A percentile compares a stretch with the other conserved stretches of the same genome.
phyloP scores from a whole-genome alignment of 192 early-diverging fungal genomes.

The Mortierella claussenii region DNA sequence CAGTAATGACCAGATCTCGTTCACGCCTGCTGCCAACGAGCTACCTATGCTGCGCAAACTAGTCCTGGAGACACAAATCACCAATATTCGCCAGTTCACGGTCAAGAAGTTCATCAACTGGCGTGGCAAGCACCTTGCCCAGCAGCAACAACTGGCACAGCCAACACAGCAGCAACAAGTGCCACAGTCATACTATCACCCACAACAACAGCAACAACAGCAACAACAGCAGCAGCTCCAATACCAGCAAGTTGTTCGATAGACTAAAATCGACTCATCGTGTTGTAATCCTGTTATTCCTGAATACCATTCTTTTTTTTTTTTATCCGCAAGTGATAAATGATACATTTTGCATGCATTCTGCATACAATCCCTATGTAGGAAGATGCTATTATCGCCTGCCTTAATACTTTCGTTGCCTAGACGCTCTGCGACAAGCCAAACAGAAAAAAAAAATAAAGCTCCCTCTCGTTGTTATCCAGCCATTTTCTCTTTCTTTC shows the following conservation, averaged over 20 bases:
- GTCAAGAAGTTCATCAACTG: constrained; percentile 69
- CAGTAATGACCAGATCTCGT: constrained; percentile 17
- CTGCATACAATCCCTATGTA: too few relatives aligned
- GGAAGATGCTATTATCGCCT: too few relatives aligned
- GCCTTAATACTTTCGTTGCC: too few relatives aligned
- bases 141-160: constrained; percentile 23
- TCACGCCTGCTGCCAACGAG: constrained; percentile 50
- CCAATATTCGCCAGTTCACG: constrained; percentile 62
- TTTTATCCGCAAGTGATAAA: too few relatives aligned
- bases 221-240: constrained; percentile 14
- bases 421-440: too few relatives aligned
- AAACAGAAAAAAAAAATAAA: constrained; percentile 2
- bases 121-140: constrained; percentile 50
- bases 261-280: too few relatives aligned
- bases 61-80: constrained; percentile 64
- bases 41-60: constrained; percentile 58
- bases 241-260: constrained; percentile 35
- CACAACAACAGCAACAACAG: constrained; percentile 12
- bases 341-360: too few relatives aligned
- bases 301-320: too few relatives aligned
- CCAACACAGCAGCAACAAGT: constrained; percentile 5
- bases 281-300: too few relatives aligned
- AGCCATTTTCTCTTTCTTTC: not conserved
- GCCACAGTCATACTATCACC: not conserved
- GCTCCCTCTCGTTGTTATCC: not conserved